These are phyloP conservation scores for Saturnispora dispora DNA, from an alignment of 805 yeast genomes.

Conservation along the genomic window DNA sequence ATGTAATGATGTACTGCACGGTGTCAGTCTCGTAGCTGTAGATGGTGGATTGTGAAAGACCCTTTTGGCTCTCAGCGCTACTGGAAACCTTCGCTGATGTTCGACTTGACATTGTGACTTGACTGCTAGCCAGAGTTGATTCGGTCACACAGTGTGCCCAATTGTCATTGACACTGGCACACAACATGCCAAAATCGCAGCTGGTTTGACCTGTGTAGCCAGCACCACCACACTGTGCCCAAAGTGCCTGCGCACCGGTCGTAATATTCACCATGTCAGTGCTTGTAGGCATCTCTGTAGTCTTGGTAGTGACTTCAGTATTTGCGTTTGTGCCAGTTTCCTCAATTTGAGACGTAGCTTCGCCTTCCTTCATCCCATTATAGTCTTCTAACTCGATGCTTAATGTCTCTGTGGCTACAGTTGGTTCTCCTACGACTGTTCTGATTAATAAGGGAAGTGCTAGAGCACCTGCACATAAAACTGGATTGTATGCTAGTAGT, in stretches of 20 bases:
- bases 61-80: neutral
- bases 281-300: neutral
- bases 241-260: neutral
- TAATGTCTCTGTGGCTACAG: neutral
- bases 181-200: constrained; percentile 19
- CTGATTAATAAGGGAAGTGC: neutral
- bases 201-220: constrained; percentile 22
- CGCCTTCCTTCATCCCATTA: neutral
- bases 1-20: neutral
- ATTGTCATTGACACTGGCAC: constrained; percentile 20
- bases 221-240: constrained; percentile 24
- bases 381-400: neutral
- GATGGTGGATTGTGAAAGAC: neutral
- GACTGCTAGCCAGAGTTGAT: neutral
- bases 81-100: neutral
- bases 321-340: neutral
- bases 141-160: constrained; percentile 12
- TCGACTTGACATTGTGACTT: neutral
- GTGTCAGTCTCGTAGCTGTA: constrained; percentile 1
- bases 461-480: neutral
- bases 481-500: neutral
- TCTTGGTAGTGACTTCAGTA: neutral
- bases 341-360: neutral
- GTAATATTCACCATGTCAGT: neutral
- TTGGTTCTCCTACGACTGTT: neutral